phyloP scores from a whole-genome alignment of 1,139 yeast genomes.

The Nakaseomyces nivariensis region DNA sequence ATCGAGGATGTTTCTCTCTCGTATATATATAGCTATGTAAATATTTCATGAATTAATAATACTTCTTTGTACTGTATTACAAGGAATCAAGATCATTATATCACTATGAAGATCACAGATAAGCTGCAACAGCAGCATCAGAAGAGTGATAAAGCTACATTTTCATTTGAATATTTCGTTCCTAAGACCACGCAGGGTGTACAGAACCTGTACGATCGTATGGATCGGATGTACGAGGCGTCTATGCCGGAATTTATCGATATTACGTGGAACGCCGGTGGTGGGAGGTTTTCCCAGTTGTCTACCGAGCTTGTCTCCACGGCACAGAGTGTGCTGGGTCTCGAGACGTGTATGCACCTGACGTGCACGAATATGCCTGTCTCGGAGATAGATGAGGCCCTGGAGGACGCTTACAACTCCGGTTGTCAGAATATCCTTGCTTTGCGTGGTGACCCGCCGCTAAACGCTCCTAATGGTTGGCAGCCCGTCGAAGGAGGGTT shows the following conservation, averaged over 20 bases:
- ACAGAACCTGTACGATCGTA: conserved; percentile 88
- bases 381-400: conserved; percentile 72
- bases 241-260: conserved; percentile 87
- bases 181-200: conserved; percentile 97
- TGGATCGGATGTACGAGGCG: conserved; percentile 89
- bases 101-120: conserved; percentile 32
- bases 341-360: conserved; percentile 96
- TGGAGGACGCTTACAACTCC: conserved; percentile 73
- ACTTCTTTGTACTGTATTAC: too few relatives aligned
- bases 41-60: too few relatives aligned
- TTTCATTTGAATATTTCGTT: conserved; percentile 95
- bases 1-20: too few relatives aligned
- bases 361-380: conserved; percentile 94
- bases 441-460: conserved; percentile 76
- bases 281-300: conserved; percentile 56
- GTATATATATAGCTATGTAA: neutral
- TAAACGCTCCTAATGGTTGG: conserved; percentile 40
- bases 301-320: conserved; percentile 86
- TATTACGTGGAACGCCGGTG: conserved; percentile 98
- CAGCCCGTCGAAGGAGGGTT: conserved; percentile 56
- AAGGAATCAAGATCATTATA: too few relatives aligned
- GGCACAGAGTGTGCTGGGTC: conserved; percentile 82
- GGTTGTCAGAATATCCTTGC: conserved; percentile 94
- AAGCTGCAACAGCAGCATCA: conserved; percentile 29
- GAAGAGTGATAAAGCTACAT: conserved; percentile 42